These are phyloP conservation scores for Pseudomonodictys pantanalensis DNA, from an alignment of 495 filamentous ascomycete genomes.

Conservation along the genomic window DNA sequence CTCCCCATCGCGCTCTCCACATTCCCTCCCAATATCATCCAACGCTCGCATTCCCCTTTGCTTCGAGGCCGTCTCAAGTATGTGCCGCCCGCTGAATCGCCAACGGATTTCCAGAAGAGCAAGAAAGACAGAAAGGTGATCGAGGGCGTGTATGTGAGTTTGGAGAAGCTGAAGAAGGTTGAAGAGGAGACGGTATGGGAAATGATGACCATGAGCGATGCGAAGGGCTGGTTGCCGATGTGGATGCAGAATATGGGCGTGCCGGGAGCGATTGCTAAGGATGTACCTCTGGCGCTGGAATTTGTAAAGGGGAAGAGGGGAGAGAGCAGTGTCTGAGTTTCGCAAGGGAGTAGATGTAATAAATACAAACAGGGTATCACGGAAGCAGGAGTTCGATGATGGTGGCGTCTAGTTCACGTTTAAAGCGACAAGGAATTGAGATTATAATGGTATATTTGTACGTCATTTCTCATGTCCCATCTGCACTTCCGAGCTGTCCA, in stretches of 20 bases:
- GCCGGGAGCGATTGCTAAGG: constrained; percentile 63
- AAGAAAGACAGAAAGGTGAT: constrained; percentile 16
- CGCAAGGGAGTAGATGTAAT: too few relatives aligned
- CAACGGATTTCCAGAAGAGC: constrained; percentile 7
- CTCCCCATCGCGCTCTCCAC: constrained; percentile 43
- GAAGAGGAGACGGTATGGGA: constrained; percentile 57
- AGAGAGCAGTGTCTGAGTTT: background rate
- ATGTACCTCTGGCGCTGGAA: constrained; percentile 64
- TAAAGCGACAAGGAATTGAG: too few relatives aligned
- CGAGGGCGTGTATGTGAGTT: constrained; percentile 48
- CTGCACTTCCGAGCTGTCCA: too few relatives aligned
- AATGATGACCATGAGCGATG: constrained; percentile 70
- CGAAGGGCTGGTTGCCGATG: constrained; percentile 61
- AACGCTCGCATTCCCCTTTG: background rate
- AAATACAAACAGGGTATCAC: too few relatives aligned
- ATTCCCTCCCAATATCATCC: constrained; percentile 32
- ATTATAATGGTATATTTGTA: too few relatives aligned
- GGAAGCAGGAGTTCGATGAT: too few relatives aligned
- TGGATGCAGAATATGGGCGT: constrained; percentile 67
- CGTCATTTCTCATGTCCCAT: too few relatives aligned
- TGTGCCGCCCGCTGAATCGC: background rate
- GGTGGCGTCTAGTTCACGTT: too few relatives aligned
- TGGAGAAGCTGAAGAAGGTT: constrained; percentile 55
- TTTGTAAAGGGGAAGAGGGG: background rate
- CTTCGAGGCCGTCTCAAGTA: background rate